Evolutionary conservation across 108 stramenopile genomes (phyloP), one percentile per base, ranked within the genome.

Genomic region (Pseudonitzschia multiseries): DNA sequence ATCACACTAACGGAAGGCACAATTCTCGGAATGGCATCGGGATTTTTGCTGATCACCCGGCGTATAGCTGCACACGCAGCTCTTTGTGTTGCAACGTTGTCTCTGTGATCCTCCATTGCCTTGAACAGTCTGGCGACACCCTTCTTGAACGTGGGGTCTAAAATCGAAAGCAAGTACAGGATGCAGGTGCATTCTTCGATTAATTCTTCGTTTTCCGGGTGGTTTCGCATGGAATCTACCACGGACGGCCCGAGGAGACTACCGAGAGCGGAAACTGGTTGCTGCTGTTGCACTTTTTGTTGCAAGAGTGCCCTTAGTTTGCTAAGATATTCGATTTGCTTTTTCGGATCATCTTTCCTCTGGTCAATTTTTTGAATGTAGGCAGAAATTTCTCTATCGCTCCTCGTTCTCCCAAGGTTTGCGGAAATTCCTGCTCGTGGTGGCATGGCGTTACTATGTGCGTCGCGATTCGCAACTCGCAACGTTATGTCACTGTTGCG

Each of bases 111-210:
- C 26, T 61, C 62, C 69, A 78, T 70, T 27, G 69, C 61, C 57
- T 72, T 72, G 67, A 78, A 78, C n/a, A 78, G 33, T 8, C 71
- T 46, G 10, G 77, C 77, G 13, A 78, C 77, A 29, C 77, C 77
- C 59, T 78, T 78, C 42, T 78, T 78, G 70, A 78, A 78, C 27
- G 69, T 44, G 5, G 77, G 77, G 51, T 78, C 77, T 4, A 78
- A 33, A 43, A 78, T 69, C 17, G 52, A 57, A 15, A 72, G 26
- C 40, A 78, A 78, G 53, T 78, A 78, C 10, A 78, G 53, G 56
- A 78, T 72, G 57, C 77, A 78, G 61, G 77, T 78, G 41, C 71
- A 68, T 64, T 78, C 77, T 78, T 78, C 77, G 60, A 78, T 72
- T 1, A 78, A 32, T 61, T 71, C 63, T 40, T 76, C 33, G 24